These are phyloP conservation scores for Nothomitra cinnamomea DNA, from an alignment of 2,329 filamentous ascomycete genomes.

Conservation along the genomic window DNA sequence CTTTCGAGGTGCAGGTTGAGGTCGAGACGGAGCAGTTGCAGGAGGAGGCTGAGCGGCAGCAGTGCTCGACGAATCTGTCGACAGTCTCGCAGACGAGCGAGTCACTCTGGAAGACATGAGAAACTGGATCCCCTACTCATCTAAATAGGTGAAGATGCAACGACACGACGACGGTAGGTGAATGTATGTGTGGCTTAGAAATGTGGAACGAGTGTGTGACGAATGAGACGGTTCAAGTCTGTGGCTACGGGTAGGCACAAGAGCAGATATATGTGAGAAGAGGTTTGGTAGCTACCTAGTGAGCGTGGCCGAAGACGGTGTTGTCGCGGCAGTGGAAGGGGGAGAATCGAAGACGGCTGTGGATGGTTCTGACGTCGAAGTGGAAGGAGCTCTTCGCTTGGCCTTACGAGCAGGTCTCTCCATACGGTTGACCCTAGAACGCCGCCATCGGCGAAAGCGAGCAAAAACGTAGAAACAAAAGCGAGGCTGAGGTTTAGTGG, in stretches of 20 bases:
- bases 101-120: constrained; percentile 97
- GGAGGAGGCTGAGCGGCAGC: constrained; percentile 21
- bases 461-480: constrained; percentile 1
- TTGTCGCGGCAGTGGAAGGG: constrained; percentile 26
- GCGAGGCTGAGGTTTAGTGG: neutral
- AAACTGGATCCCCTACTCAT: constrained; percentile 21
- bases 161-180: constrained; percentile 4
- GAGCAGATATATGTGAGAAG: constrained; percentile 3
- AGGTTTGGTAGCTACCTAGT: constrained; percentile 4
- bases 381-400: constrained; percentile 12
- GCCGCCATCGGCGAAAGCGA: constrained; percentile 5
- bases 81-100: constrained; percentile 84
- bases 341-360: constrained; percentile 22
- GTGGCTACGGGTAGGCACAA: constrained; percentile 4
- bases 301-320: constrained; percentile 15
- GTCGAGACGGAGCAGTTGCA: constrained; percentile 25
- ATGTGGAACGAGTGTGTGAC: constrained; percentile 3
- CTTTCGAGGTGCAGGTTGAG: constrained; percentile 45
- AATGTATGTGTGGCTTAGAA: constrained; percentile 1
- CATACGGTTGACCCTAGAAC: constrained; percentile 5
- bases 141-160: constrained; percentile 5
- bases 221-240: constrained; percentile 5
- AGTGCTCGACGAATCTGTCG: constrained; percentile 43
- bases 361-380: constrained; percentile 25
- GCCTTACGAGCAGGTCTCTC: constrained; percentile 5